These are phyloP conservation scores for Penicillium aurantiogriseum DNA, from an alignment of 2,329 filamentous ascomycete genomes.

Conservation along the genomic window DNA sequence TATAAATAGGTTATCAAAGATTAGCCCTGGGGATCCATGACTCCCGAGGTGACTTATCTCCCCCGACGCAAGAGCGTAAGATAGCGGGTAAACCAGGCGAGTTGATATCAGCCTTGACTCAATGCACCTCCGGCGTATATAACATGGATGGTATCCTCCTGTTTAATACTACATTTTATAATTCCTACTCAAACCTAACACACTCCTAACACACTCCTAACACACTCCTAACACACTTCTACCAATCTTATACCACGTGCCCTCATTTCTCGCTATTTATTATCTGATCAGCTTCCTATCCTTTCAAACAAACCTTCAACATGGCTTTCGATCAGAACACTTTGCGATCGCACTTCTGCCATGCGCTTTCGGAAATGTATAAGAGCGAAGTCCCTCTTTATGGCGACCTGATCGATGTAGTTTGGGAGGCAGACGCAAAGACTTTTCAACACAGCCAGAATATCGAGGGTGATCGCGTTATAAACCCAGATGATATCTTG, in stretches of 20 bases:
- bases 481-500: conserved; percentile 26
- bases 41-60: background rate
- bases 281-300: background rate
- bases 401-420: background rate
- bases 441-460: conserved; percentile 9
- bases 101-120: background rate
- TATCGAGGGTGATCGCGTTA: background rate
- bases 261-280: background rate
- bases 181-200: background rate
- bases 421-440: background rate
- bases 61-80: conserved; percentile 1
- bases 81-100: conserved; percentile 18
- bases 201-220: background rate
- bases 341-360: background rate
- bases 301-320: background rate
- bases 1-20: background rate
- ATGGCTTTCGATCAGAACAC: background rate
- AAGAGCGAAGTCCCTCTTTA: background rate
- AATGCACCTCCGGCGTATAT: background rate
- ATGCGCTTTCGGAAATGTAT: background rate
- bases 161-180: background rate
- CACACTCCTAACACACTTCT: background rate
- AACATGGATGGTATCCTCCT: background rate
- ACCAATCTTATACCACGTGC: background rate
- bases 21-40: background rate